phyloP scores from a whole-genome alignment of 148 eudicot species.

The Spergularia marina region DNA sequence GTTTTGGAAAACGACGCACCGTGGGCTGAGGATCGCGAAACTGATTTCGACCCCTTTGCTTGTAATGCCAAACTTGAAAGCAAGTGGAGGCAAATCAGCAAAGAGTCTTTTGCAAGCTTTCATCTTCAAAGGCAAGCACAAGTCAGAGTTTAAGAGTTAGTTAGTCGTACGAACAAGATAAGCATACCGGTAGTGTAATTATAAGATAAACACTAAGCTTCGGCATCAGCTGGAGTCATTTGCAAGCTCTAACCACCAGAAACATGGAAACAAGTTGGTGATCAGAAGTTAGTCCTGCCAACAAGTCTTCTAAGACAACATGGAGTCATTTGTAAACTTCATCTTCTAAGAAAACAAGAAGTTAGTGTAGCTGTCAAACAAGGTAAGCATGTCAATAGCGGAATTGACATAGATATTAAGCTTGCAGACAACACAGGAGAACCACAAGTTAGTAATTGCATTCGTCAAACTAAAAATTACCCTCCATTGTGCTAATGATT shows the following conservation, averaged over 20 bases:
- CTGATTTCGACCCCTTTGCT: slow-evolving; percentile 10
- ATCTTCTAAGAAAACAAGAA: background rate
- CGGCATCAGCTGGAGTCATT: background rate
- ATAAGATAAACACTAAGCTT: background rate
- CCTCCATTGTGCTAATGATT: background rate
- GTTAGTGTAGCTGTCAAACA: slow-evolving; percentile 3
- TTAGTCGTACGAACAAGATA: background rate
- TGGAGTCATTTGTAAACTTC: background rate
- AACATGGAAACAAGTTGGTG: background rate
- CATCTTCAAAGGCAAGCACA: slow-evolving; percentile 8
- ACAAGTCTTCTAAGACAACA: background rate
- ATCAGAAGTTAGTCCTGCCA: no score
- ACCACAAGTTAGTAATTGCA: background rate
- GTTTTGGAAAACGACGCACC: slow-evolving; percentile 6
- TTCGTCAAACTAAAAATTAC: background rate
- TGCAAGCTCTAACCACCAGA: background rate
- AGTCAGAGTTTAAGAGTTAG: background rate
- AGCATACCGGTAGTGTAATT: background rate
- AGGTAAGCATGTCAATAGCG: background rate
- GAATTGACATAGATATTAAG: background rate
- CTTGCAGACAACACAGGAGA: background rate
- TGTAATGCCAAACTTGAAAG: slow-evolving; percentile 18
- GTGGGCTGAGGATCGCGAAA: background rate
- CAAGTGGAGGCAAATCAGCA: slow-evolving; percentile 1
- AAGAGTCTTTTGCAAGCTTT: background rate